Evolutionary conservation across 768 basidiomycete genomes (phyloP).

Genomic region (Auriscalpium vulgare): DNA sequence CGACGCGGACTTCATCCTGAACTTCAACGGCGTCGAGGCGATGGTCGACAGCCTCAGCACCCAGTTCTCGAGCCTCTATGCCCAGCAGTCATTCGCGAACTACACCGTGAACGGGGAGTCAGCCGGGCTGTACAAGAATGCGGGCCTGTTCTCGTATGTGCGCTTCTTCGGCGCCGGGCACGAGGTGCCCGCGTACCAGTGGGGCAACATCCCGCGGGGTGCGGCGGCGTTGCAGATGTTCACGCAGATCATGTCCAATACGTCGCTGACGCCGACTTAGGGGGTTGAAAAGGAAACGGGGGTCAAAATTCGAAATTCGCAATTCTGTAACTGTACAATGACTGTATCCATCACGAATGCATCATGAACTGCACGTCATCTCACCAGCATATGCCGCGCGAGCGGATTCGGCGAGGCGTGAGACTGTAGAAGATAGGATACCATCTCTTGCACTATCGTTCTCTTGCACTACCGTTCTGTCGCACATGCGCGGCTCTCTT

Average conservation of each 20-base stretch:
- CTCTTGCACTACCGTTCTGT: no score
- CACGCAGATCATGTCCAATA: conserved; percentile 23
- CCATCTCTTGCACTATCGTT: no score
- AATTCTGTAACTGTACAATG: no score
- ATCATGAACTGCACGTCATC: no score
- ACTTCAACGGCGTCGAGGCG: conserved; percentile 47
- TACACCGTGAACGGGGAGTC: conserved; percentile 43
- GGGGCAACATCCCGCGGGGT: conserved; percentile 17
- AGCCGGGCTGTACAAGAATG: conserved; percentile 50
- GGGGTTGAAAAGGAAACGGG: background rate
- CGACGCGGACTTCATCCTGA: conserved; percentile 38
- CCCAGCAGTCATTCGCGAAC: conserved; percentile 34
- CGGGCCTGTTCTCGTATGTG: conserved; percentile 49
- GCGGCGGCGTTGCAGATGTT: conserved; percentile 25
- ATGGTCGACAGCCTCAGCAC: conserved; percentile 48
- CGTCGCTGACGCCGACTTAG: conserved; percentile 19
- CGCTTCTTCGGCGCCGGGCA: conserved; percentile 37
- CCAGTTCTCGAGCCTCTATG: conserved; percentile 33
- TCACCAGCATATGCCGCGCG: no score
- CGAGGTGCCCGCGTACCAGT: conserved; percentile 23
- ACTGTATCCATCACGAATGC: no score
- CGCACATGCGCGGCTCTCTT: no score
- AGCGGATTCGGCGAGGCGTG: no score
- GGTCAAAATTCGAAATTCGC: no score
- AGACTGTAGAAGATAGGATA: no score